Percentiles rank a stretch among this genome's conserved stretches.
Evolutionary conservation across 345 rosid species (phyloP).

Genomic region (Erodium maritimum): DNA sequence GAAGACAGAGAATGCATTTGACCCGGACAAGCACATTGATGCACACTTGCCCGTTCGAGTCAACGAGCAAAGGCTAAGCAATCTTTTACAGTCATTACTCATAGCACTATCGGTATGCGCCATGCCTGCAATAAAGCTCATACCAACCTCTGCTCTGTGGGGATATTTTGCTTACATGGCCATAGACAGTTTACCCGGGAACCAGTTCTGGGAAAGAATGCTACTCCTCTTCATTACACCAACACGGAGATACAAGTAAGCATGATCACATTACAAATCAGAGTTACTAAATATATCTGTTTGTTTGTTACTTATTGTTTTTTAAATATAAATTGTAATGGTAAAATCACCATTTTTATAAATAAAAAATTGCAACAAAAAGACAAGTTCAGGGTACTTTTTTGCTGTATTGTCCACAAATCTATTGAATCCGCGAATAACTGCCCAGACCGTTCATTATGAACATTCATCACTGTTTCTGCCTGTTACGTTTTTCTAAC

Average conservation of each 20-base stretch:
- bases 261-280: no score
- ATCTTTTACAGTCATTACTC: constrained; percentile 58
- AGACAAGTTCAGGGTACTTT: no score
- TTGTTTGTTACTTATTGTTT: no score
- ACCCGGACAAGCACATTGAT: constrained; percentile 76
- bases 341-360: no score
- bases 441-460: no score
- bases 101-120: constrained; percentile 56
- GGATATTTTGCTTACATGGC: constrained; percentile 92
- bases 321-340: no score
- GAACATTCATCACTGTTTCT: no score
- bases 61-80: constrained; percentile 77
- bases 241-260: constrained; percentile 59
- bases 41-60: constrained; percentile 74
- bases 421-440: no score
- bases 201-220: constrained; percentile 74
- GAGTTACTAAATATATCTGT: no score
- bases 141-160: constrained; percentile 80
- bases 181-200: constrained; percentile 80
- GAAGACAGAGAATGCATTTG: constrained; percentile 23
- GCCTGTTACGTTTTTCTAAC: no score
- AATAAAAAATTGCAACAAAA: no score
- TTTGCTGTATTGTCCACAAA: no score
- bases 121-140: constrained; percentile 54
- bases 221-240: constrained; percentile 52